These are phyloP conservation scores for Talaromyces sp. DNA, from an alignment of 2,329 filamentous ascomycete genomes.

Conservation along the genomic window DNA sequence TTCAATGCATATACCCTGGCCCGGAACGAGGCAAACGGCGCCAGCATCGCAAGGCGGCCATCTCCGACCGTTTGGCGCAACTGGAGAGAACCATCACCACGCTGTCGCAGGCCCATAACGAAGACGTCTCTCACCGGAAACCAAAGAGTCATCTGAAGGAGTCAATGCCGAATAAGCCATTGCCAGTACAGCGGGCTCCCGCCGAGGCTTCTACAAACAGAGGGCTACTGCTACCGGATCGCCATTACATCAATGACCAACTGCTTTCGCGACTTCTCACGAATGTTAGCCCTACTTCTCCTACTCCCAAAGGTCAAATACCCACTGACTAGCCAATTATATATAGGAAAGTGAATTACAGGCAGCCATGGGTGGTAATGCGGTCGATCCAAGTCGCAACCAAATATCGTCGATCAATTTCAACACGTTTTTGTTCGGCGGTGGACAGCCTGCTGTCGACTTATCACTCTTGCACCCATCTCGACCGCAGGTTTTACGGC, in stretches of 20 bases:
- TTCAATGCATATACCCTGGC: conserved; percentile 12
- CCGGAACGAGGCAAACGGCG: conserved; percentile 13
- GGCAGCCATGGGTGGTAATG: conserved; percentile 8
- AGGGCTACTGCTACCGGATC: background rate
- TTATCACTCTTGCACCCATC: conserved; percentile 7
- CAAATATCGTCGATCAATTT: background rate
- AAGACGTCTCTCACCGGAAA: background rate
- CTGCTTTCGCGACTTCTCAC: conserved; percentile 23
- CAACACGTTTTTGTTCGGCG: background rate
- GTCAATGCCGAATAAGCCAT: background rate
- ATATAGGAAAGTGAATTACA: conserved; percentile 21
- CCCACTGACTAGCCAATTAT: background rate
- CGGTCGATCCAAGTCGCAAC: background rate
- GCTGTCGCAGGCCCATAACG: background rate
- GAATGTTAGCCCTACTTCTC: conserved; percentile 12
- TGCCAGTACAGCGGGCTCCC: background rate
- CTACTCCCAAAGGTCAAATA: background rate
- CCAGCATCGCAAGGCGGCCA: conserved; percentile 5
- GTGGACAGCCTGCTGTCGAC: background rate
- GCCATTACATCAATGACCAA: conserved; percentile 25
- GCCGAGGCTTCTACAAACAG: background rate
- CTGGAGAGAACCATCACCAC: conserved; percentile 8
- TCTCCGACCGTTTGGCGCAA: conserved; percentile 9
- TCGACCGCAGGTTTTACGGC: conserved; percentile 9
- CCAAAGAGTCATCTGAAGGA: background rate